These are phyloP conservation scores for Lichtheimia ornata DNA, from an alignment of 371 early-diverging fungal genomes.

Conservation along the genomic window DNA sequence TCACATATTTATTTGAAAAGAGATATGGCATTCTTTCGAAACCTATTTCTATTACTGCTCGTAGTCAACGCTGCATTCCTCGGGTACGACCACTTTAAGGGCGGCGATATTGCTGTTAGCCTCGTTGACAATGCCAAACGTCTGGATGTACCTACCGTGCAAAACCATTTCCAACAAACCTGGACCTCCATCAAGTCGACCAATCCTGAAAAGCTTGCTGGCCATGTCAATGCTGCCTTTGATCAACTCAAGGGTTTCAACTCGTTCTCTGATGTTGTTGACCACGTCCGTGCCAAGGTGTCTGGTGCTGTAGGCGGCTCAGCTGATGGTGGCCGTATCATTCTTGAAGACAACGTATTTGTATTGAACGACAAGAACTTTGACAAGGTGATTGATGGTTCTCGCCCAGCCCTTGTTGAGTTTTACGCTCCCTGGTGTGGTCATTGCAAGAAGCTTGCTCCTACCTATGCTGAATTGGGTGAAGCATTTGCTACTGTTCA, in stretches of 20 bases:
- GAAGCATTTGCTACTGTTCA: slow-evolving; percentile 70
- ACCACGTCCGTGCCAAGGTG: slow-evolving; percentile 37
- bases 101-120: slow-evolving; percentile 58
- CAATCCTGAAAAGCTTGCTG: slow-evolving; percentile 55
- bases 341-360: slow-evolving; percentile 37
- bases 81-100: slow-evolving; percentile 45
- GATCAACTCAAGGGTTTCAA: slow-evolving; percentile 58
- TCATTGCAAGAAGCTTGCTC: slow-evolving; percentile 91
- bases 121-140: slow-evolving; percentile 54
- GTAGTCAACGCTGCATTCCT: slow-evolving; percentile 39
- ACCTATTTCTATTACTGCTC: slow-evolving; percentile 38
- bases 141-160: slow-evolving; percentile 48
- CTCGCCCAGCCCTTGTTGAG: slow-evolving; percentile 90
- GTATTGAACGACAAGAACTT: slow-evolving; percentile 85
- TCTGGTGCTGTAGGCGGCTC: slow-evolving; percentile 21
- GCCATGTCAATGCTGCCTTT: slow-evolving; percentile 52
- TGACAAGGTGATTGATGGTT: slow-evolving; percentile 75
- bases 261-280: slow-evolving; percentile 46
- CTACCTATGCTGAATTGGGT: slow-evolving; percentile 82
- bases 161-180: slow-evolving; percentile 37
- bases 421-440: slow-evolving; percentile 96
- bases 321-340: slow-evolving; percentile 7
- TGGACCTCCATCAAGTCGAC: slow-evolving; percentile 30
- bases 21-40: slow-evolving; percentile 37
- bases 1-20: neutral